Percentiles rank a stretch among this genome's conserved stretches.
phyloP scores from a whole-genome alignment of 257 asterid species.

The Solanum gracilifrons region DNA sequence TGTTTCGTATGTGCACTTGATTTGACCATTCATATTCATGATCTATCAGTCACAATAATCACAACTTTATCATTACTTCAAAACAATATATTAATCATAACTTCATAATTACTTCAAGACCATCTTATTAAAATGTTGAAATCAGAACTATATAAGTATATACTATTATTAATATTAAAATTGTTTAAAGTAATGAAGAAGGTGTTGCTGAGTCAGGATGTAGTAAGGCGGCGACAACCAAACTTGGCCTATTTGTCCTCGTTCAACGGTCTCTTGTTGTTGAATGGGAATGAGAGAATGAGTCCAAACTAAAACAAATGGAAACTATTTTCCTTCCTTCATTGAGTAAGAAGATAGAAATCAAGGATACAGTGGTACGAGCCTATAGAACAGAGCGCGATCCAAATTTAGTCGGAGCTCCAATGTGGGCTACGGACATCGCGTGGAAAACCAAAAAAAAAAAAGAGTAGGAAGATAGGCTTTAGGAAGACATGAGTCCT shows the following conservation, averaged over 20 bases:
- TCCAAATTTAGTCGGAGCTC: too few species aligned
- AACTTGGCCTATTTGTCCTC: neutral
- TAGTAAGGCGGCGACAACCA: neutral
- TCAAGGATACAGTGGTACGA: too few species aligned
- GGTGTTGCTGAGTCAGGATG: neutral
- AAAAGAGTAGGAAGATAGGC: neutral
- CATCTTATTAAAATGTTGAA: neutral
- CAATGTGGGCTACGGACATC: too few species aligned
- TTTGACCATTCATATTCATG: neutral
- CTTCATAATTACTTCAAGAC: neutral
- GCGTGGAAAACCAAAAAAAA: too few species aligned
- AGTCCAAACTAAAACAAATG: neutral
- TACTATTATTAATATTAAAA: neutral
- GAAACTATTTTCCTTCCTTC: neutral
- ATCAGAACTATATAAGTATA: neutral
- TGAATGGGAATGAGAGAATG: neutral
- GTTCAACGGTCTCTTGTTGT: neutral
- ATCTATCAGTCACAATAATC: neutral
- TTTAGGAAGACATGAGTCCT: neutral
- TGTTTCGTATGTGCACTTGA: neutral
- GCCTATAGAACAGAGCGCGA: too few species aligned
- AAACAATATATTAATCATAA: neutral
- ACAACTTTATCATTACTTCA: neutral
- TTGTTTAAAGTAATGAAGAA: neutral
- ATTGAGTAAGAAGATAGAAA: neutral